Evolutionary conservation across 2,329 filamentous ascomycete genomes (phyloP).

Genomic region (Sporothrix pallida): DNA sequence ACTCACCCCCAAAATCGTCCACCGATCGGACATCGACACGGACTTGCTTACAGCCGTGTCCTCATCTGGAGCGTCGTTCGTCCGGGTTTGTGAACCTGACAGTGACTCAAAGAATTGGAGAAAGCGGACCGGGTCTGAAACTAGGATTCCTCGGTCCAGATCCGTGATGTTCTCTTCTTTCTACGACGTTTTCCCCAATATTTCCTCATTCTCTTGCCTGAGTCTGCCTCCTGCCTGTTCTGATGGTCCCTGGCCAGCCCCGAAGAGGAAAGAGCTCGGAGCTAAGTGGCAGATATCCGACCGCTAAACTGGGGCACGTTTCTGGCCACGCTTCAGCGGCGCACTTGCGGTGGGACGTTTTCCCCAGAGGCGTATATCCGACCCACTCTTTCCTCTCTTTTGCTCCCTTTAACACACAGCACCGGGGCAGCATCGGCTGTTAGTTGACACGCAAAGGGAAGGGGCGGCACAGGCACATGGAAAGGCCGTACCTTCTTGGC

Average conservation of each 20-base stretch:
- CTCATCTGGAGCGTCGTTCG: background rate
- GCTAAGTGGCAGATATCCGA: constrained; percentile 25
- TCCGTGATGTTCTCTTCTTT: background rate
- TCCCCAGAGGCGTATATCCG: constrained; percentile 26
- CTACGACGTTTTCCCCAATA: background rate
- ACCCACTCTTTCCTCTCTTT: background rate
- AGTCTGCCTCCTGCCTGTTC: background rate
- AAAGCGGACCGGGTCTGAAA: too few relatives aligned
- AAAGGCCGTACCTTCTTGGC: background rate
- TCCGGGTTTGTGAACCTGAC: background rate
- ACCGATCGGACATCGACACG: background rate
- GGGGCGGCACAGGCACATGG: background rate
- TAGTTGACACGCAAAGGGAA: constrained; percentile 14
- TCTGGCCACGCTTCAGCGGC: background rate
- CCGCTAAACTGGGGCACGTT: constrained; percentile 9
- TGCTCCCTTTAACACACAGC: background rate
- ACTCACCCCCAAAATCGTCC: background rate
- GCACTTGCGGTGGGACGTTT: constrained; percentile 27
- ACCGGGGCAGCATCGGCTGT: constrained; percentile 17
- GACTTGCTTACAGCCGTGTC: background rate
- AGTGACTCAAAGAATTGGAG: background rate
- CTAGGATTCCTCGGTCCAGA: background rate
- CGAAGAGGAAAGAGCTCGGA: constrained; percentile 26
- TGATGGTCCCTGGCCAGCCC: background rate
- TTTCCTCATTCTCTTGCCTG: background rate